Conservation (phyloP, 768 basidiomycete species). For the Hemileccinum impolitum region DNA sequence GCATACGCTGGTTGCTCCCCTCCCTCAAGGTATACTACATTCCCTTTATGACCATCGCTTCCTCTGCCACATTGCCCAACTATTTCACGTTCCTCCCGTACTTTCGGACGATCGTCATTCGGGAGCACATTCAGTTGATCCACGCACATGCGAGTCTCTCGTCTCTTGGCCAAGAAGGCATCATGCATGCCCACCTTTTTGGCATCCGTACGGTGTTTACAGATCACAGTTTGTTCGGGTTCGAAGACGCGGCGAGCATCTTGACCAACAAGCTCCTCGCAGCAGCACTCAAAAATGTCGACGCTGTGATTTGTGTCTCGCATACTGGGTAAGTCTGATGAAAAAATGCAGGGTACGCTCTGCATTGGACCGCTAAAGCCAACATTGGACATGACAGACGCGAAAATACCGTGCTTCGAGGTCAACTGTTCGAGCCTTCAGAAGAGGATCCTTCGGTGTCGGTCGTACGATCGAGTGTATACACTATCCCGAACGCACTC, state of each 20-base stretch:
- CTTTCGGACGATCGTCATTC: slow-evolving; percentile 80
- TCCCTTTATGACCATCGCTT: slow-evolving; percentile 84
- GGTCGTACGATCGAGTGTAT: slow-evolving; percentile 56
- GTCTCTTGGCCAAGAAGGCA: slow-evolving; percentile 87
- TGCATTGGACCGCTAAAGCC: background rate
- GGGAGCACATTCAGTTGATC: slow-evolving; percentile 82
- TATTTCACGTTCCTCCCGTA: slow-evolving; percentile 93
- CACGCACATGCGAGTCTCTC: slow-evolving; percentile 93
- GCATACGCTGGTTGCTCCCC: slow-evolving; percentile 85
- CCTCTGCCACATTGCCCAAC: slow-evolving; percentile 91
- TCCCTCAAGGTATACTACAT: slow-evolving; percentile 92
- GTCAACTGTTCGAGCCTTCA: slow-evolving; percentile 60
- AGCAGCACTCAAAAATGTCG: slow-evolving; percentile 83
- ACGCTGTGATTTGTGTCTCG: slow-evolving; percentile 93
- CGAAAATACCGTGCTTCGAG: slow-evolving; percentile 95
- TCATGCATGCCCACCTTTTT: slow-evolving; percentile 84
- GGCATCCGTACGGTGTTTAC: slow-evolving; percentile 92
- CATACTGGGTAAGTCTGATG: slow-evolving; percentile 76
- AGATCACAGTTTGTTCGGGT: slow-evolving; percentile 94
- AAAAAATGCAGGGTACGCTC: background rate
- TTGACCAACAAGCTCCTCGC: slow-evolving; percentile 94
- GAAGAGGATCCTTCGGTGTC: slow-evolving; percentile 43
- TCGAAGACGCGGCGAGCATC: slow-evolving; percentile 96
- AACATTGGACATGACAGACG: slow-evolving; percentile 49
- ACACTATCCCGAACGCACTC: slow-evolving; percentile 93